Base-by-base conservation (phyloP, 495 filamentous ascomycete genomes). In the Penicillium verhagenii region DNA sequence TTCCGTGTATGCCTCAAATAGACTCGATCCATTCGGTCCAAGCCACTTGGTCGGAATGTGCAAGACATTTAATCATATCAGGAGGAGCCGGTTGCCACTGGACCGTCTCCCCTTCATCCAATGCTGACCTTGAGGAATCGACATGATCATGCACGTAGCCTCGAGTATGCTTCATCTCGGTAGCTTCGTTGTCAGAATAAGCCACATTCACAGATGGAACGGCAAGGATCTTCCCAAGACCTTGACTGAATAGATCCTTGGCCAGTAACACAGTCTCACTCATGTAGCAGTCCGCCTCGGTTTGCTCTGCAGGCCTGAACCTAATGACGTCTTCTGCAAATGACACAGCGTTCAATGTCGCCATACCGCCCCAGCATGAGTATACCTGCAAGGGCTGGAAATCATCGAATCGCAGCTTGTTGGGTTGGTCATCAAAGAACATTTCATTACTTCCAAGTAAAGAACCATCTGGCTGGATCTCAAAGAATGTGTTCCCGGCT, bases 341-440 rank as follows among this genome's bases (percentile, higher is more conserved):
- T 1, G 72, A 64, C 25, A 59, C 66, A 0, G 64, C 66, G 9
- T 66, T 62, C 16, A 80, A 53, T 0, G 67, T 69, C 1, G 63
- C 64, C 14, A 72, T 75, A 11, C 77, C 79, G 39, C 81, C 80
- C 79, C 79, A 81, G 63, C 79, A 82, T 1, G 76, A 72, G 40
- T 80, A 81, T 0, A 83, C 79, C 64, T 83, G 80, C 53, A 82
- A 77, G 0, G 80, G 76, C 28, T 60, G 60, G 9, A 57, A 50
- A 7, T 43, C 46, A 4, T 44, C 19, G 35, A 71, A 71, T 18
- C 71, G 60, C 11, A 39, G 47, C 16, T 60, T 58, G 9, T 70
- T 44, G 6, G 28, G 42, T 2, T 60, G 54, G 43, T 79, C 64
- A 51, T 74, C 71, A 67, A 72, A 79, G 49, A 82, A 79, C 37